These are phyloP conservation scores for Solanum ahanhuiri DNA, from an alignment of 257 asterid species.

Conservation along the genomic window DNA sequence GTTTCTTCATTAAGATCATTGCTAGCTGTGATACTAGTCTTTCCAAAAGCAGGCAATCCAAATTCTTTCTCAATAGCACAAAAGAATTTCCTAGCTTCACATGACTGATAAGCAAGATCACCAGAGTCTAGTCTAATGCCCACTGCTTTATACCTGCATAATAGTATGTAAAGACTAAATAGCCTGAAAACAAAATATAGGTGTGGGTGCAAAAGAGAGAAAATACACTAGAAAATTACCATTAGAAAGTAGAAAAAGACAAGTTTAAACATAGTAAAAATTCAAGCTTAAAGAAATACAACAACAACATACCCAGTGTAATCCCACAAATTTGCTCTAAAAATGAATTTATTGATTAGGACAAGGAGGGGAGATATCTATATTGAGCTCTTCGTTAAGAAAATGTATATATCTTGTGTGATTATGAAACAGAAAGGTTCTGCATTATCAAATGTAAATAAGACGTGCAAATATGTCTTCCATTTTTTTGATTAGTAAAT, in stretches of 20 bases:
- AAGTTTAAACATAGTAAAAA: background rate
- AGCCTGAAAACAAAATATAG: conserved; percentile 1
- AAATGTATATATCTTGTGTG: background rate
- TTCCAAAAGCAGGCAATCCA: conserved; percentile 54
- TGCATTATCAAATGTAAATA: background rate
- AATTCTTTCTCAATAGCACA: conserved; percentile 64
- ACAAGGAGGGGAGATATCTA: background rate
- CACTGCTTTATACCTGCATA: conserved; percentile 67
- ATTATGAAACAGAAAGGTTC: background rate
- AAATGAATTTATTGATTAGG: background rate
- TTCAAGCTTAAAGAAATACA: background rate
- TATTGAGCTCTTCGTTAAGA: background rate
- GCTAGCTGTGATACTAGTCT: conserved; percentile 76
- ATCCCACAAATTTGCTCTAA: background rate
- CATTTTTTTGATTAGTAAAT: background rate
- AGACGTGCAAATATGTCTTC: background rate
- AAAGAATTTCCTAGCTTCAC: conserved; percentile 69
- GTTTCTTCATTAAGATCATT: conserved; percentile 98
- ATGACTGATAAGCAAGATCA: conserved; percentile 90
- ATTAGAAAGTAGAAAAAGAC: background rate
- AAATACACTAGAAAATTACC: background rate
- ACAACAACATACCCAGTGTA: background rate
- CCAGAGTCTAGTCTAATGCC: conserved; percentile 98
- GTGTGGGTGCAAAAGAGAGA: background rate
- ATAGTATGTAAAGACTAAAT: background rate